Conservation (phyloP, 768 basidiomycete species). For the Pholiota microspora region DNA sequence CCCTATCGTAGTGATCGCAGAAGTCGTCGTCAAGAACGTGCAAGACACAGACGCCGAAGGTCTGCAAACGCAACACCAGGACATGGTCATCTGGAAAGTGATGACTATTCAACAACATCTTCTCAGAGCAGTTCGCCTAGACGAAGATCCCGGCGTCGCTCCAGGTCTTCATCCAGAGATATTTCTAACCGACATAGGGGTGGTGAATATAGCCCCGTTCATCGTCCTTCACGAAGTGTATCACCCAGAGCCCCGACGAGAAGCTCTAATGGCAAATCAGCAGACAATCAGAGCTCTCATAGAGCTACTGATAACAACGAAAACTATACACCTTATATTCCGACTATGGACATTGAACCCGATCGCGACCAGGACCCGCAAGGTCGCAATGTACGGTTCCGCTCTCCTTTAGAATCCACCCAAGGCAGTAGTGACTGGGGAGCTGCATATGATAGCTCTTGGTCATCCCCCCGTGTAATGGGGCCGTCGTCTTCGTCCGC, state of each 20-base stretch:
- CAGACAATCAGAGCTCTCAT: neutral
- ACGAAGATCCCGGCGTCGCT: neutral
- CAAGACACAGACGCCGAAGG: too few relatives aligned
- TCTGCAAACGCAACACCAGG: too few relatives aligned
- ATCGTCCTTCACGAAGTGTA: neutral
- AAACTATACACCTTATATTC: neutral
- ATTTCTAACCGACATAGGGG: neutral
- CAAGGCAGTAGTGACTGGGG: neutral
- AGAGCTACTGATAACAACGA: neutral
- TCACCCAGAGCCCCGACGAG: neutral
- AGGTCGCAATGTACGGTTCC: neutral
- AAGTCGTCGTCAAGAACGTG: neutral
- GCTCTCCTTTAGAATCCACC: neutral
- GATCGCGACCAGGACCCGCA: neutral
- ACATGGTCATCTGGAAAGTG: neutral
- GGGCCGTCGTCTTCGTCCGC: neutral
- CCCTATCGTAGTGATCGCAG: neutral
- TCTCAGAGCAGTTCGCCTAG: neutral
- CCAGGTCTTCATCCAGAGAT: neutral
- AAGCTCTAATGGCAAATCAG: neutral
- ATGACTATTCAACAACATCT: neutral
- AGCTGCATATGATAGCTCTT: neutral
- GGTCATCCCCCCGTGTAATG: neutral
- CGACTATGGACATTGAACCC: neutral
- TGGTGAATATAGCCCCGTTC: neutral